Base-by-base conservation (phyloP, 2,329 filamentous ascomycete species). In the Arthrobotrys iridis region DNA sequence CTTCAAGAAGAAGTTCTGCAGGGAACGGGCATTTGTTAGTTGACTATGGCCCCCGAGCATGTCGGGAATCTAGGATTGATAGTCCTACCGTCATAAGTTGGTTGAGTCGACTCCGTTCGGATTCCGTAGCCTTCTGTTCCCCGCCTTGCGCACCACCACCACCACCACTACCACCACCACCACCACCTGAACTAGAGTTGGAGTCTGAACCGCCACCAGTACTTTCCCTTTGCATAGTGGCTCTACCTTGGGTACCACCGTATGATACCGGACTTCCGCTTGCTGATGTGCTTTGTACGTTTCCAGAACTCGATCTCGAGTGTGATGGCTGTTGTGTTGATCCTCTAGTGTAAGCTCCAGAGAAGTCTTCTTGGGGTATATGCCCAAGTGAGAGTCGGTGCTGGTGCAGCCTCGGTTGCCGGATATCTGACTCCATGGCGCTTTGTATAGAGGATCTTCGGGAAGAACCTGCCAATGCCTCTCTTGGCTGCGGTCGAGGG, bases 1-100 rank as follows among this genome's bases (percentile, higher is more conserved):
- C 43, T 76, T 76, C 50, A 76, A 22, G 41, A 76, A 76, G 65
- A 76, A 76, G 41, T 76, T 76, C 72, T 75, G 57, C 20, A n/a
- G 33, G 10, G 33, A 40, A 46, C 13, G 37, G 40, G 33, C 11
- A 26, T 8, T 22, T 26, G 43, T 70, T 45, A 70, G 45, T 60
- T 50, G 52, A 22, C 41, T 20, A 40, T 30, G 63, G 26, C 35
- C n/a, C 33, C 13, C 48, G 33, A 37, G 30, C 7, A n/a, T 50
- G 13, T 20, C 26, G 11, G 13, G 52, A 18, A 33, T 40, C 46
- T 50, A 33, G 60, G 40, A 35, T 24, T 50, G 28, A 22, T 59
- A 13, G 43, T 43, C 72, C 15, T 64, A 76, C 72, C 33, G 72
- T 76, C 72, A 76, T 76, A 22, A 76, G 66, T 30, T 76, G 72